Conservation (phyloP, 192 early-diverging fungal genomes). For the Coemansia guatemalensis region DNA sequence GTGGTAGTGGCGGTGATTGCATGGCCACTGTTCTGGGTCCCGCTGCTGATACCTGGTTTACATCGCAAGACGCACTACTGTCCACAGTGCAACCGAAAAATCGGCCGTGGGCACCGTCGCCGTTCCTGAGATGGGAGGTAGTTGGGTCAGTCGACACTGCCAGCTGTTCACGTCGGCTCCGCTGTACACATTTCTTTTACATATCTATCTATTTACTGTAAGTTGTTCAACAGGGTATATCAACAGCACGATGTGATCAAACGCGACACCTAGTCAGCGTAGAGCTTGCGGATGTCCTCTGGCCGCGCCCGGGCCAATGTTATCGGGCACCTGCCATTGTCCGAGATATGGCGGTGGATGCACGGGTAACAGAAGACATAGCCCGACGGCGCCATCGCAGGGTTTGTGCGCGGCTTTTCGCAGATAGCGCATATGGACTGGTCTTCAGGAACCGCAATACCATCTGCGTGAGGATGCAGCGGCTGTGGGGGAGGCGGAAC, state of each 20-base stretch:
- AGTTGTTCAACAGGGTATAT: too few species aligned
- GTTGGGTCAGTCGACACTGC: too few species aligned
- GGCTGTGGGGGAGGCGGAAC: conserved; percentile 75
- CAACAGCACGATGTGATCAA: too few species aligned
- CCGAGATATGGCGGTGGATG: conserved; percentile 72
- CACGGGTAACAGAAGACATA: conserved; percentile 96
- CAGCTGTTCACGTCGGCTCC: too few species aligned
- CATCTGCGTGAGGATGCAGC: conserved; percentile 71
- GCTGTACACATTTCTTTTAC: background rate
- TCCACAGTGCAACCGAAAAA: conserved; percentile 45
- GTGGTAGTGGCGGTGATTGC: conserved; percentile 30
- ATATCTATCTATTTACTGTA: background rate
- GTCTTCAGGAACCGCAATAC: conserved; percentile 69
- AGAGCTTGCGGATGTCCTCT: conserved; percentile 47
- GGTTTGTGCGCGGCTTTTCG: conserved; percentile 68
- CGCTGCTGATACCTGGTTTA: conserved; percentile 37
- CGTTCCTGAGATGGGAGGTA: background rate
- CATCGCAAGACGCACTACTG: conserved; percentile 53
- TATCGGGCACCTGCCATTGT: conserved; percentile 75
- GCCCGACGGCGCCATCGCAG: conserved; percentile 82
- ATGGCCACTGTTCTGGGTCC: conserved; percentile 56
- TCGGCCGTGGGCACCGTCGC: conserved; percentile 40
- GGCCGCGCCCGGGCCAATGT: conserved; percentile 54
- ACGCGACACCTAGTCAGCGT: conserved; percentile 25
- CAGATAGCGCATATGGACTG: conserved; percentile 83